Conservation (phyloP, 495 filamentous ascomycete genomes). For the Penicillium bovifimosum region DNA sequence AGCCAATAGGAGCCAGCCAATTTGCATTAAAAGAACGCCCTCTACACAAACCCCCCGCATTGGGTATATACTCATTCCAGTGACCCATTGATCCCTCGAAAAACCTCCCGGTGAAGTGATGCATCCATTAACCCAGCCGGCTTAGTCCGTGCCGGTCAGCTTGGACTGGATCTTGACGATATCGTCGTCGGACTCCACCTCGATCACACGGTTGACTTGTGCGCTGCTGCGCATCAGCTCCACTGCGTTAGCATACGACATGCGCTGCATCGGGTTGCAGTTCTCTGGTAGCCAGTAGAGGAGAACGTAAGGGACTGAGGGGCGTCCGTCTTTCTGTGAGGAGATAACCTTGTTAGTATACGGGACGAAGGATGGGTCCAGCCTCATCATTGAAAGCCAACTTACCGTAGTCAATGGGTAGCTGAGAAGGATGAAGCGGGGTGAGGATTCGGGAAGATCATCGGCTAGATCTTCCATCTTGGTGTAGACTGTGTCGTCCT, state of each 20-base stretch:
- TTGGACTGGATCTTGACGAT: constrained; percentile 66
- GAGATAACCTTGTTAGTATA: not conserved
- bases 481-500: constrained; percentile 72
- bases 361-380: not conserved
- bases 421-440: constrained; percentile 82
- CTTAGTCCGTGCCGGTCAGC: constrained; percentile 47
- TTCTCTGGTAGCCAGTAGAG: constrained; percentile 89
- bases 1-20: constrained; percentile 5
- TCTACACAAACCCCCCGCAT: constrained; percentile 8
- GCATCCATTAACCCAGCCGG: not conserved
- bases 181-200: constrained; percentile 71
- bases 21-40: constrained; percentile 4
- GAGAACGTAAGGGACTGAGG: constrained; percentile 80
- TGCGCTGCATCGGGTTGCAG: constrained; percentile 74
- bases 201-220: constrained; percentile 75
- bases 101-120: not conserved
- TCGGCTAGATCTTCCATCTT: constrained; percentile 74
- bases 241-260: constrained; percentile 94
- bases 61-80: constrained; percentile 1
- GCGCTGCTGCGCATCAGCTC: constrained; percentile 89
- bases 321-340: constrained; percentile 53
- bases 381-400: not conserved
- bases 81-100: not conserved
- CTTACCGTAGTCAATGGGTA: constrained; percentile 80
- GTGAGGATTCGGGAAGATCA: constrained; percentile 87